Evolutionary conservation across 2,329 filamentous ascomycete species (phyloP).

Genomic region (Stemphylium lycopersici): DNA sequence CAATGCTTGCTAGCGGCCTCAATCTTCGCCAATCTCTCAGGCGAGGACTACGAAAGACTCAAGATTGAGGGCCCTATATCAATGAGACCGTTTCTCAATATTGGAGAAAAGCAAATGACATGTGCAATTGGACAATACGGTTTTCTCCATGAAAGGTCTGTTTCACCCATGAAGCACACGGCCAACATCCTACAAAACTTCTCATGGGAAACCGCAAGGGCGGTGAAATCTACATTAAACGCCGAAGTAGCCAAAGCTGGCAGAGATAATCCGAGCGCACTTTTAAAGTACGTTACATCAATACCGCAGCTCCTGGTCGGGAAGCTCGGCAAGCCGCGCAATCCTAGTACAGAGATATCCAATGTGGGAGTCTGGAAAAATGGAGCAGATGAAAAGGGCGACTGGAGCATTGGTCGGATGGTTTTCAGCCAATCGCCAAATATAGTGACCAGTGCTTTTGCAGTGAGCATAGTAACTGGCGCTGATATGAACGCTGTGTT

Average conservation of each 20-base stretch:
- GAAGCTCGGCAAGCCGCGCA: conserved; percentile 49
- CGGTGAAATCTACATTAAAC: conserved; percentile 21
- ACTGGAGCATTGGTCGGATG: conserved; percentile 48
- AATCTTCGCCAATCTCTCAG: conserved; percentile 42
- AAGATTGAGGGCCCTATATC: conserved; percentile 47
- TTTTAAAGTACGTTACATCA: conserved; percentile 52
- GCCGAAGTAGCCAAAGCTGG: conserved; percentile 26
- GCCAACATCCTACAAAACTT: conserved; percentile 12
- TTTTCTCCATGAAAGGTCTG: conserved; percentile 13
- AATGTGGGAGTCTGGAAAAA: conserved; percentile 52
- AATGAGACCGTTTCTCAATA: conserved; percentile 5
- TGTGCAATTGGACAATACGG: conserved; percentile 31
- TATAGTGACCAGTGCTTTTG: conserved; percentile 48
- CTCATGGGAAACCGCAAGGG: conserved; percentile 28
- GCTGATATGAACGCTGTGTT: conserved; percentile 52
- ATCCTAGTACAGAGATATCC: conserved; percentile 53
- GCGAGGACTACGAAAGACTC: conserved; percentile 39
- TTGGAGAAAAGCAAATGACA: conserved; percentile 36
- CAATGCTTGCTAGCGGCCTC: conserved; percentile 49
- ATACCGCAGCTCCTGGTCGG: conserved; percentile 47
- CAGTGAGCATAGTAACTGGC: conserved; percentile 52
- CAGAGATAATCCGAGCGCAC: conserved; percentile 42
- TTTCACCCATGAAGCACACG: not conserved
- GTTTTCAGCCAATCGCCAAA: conserved; percentile 55
- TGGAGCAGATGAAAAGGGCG: not conserved